phyloP scores from a whole-genome alignment of 495 filamentous ascomycete genomes.

The Penicillium goetzii region DNA sequence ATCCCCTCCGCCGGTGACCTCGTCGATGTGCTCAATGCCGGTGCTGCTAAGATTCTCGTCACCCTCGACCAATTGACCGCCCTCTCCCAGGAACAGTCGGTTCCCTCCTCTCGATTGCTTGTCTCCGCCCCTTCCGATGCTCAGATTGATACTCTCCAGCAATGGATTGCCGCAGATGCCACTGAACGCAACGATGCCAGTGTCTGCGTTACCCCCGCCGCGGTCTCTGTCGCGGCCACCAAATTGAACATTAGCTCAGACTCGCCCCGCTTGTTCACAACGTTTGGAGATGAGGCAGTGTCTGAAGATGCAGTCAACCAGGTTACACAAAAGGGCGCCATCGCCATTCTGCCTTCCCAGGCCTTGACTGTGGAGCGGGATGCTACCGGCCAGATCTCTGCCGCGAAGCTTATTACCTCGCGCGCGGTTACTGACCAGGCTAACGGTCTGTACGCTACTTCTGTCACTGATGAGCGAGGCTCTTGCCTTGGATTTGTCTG shows the following conservation, averaged over 20 bases:
- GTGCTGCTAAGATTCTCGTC: slow-evolving; percentile 87
- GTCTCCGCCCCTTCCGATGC: slow-evolving; percentile 47
- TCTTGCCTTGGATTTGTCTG: slow-evolving; percentile 87
- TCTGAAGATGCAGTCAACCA: slow-evolving; percentile 52
- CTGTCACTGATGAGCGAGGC: slow-evolving; percentile 89
- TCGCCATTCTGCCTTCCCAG: slow-evolving; percentile 77
- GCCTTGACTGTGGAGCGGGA: slow-evolving; percentile 67
- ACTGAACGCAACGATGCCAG: slow-evolving; percentile 56
- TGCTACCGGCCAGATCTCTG: slow-evolving; percentile 60
- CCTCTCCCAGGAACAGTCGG: slow-evolving; percentile 55
- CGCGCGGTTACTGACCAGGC: slow-evolving; percentile 75
- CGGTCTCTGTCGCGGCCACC: slow-evolving; percentile 52
- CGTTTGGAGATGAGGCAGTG: slow-evolving; percentile 36
- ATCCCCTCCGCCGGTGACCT: slow-evolving; percentile 71
- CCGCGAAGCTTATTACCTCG: slow-evolving; percentile 69
- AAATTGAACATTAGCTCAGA: slow-evolving; percentile 44
- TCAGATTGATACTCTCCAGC: slow-evolving; percentile 40
- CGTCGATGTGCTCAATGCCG: slow-evolving; percentile 78
- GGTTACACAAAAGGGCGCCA: slow-evolving; percentile 62
- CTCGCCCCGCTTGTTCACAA: slow-evolving; percentile 44
- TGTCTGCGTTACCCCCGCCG: slow-evolving; percentile 53
- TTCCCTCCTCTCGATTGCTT: slow-evolving; percentile 62
- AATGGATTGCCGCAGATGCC: slow-evolving; percentile 46
- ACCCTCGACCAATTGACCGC: slow-evolving; percentile 63
- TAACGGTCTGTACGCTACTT: slow-evolving; percentile 84